Percentiles rank a stretch among this genome's conserved stretches.
Evolutionary conservation across 495 filamentous ascomycete genomes (phyloP).

Genomic region (Xylaria cubensis): DNA sequence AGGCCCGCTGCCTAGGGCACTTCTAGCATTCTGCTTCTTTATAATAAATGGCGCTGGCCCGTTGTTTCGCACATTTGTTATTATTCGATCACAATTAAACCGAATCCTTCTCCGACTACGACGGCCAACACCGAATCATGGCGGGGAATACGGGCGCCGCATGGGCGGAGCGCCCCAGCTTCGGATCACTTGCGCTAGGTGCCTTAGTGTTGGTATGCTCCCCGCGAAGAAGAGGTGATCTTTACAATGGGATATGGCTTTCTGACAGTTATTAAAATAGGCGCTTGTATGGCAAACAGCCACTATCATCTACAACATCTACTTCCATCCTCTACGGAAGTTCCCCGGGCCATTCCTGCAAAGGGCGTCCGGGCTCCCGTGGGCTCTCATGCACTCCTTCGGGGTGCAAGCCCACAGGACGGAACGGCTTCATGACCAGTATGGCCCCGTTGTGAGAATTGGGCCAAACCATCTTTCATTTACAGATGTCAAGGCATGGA

Average conservation of each 20-base stretch:
- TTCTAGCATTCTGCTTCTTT: not conserved
- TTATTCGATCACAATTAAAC: not conserved
- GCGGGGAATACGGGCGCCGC: not conserved
- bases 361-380: slow-evolving; percentile 31
- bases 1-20: not conserved
- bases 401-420: slow-evolving; percentile 34
- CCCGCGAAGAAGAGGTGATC: not conserved
- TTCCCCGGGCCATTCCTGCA: slow-evolving; percentile 58
- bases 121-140: not conserved
- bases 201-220: slow-evolving; percentile 19
- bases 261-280: slow-evolving; percentile 26
- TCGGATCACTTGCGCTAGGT: slow-evolving; percentile 11
- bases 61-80: not conserved
- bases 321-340: slow-evolving; percentile 55
- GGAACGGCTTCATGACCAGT: slow-evolving; percentile 52
- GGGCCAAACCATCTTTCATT: slow-evolving; percentile 63
- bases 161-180: slow-evolving; percentile 14
- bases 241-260: not conserved
- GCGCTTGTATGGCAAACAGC: slow-evolving; percentile 23
- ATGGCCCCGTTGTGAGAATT: slow-evolving; percentile 60
- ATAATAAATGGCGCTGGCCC: not conserved
- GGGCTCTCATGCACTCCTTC: slow-evolving; percentile 29
- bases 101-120: not conserved
- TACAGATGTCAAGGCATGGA: slow-evolving; percentile 57
- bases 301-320: slow-evolving; percentile 53